Evolutionary conservation across 83 land plant species (phyloP).

Genomic region (Picea abies): DNA sequence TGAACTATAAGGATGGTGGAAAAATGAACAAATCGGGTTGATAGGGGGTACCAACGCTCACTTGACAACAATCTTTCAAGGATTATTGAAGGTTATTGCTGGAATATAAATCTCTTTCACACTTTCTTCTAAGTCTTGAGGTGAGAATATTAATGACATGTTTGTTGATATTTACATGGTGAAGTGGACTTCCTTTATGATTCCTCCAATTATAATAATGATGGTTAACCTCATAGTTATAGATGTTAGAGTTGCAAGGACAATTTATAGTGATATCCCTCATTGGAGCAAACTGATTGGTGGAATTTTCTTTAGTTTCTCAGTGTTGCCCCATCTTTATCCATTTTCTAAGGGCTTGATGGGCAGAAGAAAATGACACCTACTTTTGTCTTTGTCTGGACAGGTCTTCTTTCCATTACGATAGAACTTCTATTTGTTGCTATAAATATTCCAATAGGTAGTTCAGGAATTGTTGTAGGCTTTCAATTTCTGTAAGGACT

Average conservation of each 20-base stretch:
- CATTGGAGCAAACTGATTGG: conserved; percentile 72
- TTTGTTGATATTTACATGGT: conserved; percentile 85
- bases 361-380: conserved; percentile 78
- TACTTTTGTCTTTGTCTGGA: conserved; percentile 69
- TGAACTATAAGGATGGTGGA: conserved; percentile 80
- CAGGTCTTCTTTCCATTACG: conserved; percentile 69
- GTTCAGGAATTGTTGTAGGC: conserved; percentile 26
- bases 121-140: conserved; percentile 57
- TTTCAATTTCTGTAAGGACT: conserved; percentile 27
- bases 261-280: conserved; percentile 55
- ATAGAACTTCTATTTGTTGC: conserved; percentile 84
- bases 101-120: conserved; percentile 77
- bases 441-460: conserved; percentile 45
- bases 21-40: conserved; percentile 79
- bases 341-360: conserved; percentile 82
- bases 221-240: conserved; percentile 74
- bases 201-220: conserved; percentile 72
- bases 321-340: conserved; percentile 80
- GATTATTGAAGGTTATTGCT: conserved; percentile 72
- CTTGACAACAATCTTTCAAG: conserved; percentile 78
- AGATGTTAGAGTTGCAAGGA: conserved; percentile 57
- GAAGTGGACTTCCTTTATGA: conserved; percentile 78
- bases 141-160: conserved; percentile 52
- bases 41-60: conserved; percentile 88
- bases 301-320: conserved; percentile 78